Evolutionary conservation across 768 basidiomycete species (phyloP), one percentile per base, ranked within the genome.

Genomic region (Tubosaeta sp.): DNA sequence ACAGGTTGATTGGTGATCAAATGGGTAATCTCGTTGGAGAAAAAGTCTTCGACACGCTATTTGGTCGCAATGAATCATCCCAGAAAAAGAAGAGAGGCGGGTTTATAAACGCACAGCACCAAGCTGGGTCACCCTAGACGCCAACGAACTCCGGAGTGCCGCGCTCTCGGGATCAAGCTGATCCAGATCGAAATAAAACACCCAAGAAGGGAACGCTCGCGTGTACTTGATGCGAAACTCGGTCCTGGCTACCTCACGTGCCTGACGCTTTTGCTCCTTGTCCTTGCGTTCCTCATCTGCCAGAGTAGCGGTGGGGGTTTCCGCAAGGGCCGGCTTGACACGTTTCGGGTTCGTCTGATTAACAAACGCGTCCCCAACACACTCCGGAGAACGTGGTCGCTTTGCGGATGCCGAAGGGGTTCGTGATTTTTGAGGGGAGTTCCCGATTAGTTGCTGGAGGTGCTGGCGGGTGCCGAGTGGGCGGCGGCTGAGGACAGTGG

Each of bases 21-120:
- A 71, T 98, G 95, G 0, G 93, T 94, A 22, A 95, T 82, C 43
- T 82, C 78, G 43, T 77, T 83, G 27, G 88, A 90, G 68, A 97
- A 94, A 76, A 96, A 96, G 54, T 84, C 80, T 44, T 95, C 91
- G 49, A 92, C 80, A 49, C 75, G 76, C 96, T 98, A 61, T 52
- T 18, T 45, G 39, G 44, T 36, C 14, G n/a, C 39, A 45, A 46
- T 47, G 22, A 44, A 52, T 53, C 30, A 30, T 36, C 43, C 27
- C 46, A 19, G 11, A 44, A 25, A 49, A 27, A 27, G 27, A 46
- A 14, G 13, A 9, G 9, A 18, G 3, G n/a, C 25, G 42, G 22
- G 19, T 27, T n/a, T 31, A 35, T 36, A 14, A 40, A 80, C 90
- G 60, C 69, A 98, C 95, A 54, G 83, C 87, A 55, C 89, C 88